Percentiles rank a stretch among this genome's conserved stretches.
Conservation (phyloP, 306 rosid species). For the Macrotyloma uniflorum region DNA sequence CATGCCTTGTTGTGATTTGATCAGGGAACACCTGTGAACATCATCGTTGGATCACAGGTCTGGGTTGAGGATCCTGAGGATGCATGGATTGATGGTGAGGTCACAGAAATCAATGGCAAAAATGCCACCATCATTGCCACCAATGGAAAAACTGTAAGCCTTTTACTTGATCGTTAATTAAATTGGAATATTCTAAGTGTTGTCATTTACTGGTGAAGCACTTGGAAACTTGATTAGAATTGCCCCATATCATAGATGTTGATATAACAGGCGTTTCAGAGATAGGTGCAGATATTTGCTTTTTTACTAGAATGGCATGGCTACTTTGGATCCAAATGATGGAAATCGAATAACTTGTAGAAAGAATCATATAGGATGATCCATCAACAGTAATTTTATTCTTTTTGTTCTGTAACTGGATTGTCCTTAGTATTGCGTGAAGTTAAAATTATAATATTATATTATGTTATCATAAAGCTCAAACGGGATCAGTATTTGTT, state of each 20-base stretch:
- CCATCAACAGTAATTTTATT: not conserved
- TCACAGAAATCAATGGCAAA: slow-evolving; percentile 59
- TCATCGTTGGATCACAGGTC: slow-evolving; percentile 85
- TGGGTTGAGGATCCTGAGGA: slow-evolving; percentile 77
- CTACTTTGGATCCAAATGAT: slow-evolving; percentile 37
- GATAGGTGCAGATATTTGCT: slow-evolving; percentile 21
- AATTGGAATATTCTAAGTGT: slow-evolving; percentile 17
- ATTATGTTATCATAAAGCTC: not conserved
- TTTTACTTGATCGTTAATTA: slow-evolving; percentile 35
- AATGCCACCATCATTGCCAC: slow-evolving; percentile 58
- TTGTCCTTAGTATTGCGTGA: slow-evolving; percentile 15
- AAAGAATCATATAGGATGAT: not conserved
- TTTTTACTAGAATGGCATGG: slow-evolving; percentile 14
- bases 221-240: not conserved
- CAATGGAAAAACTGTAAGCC: slow-evolving; percentile 65
- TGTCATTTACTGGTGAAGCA: not conserved
- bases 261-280: not conserved
- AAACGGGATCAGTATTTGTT: not conserved
- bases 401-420: not conserved
- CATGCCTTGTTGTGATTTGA: slow-evolving; percentile 30
- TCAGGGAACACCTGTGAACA: slow-evolving; percentile 89
- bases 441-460: not conserved
- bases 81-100: slow-evolving; percentile 86
- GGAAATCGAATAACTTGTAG: slow-evolving; percentile 19
- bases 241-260: not conserved